These are phyloP conservation scores for Carex arenaria DNA, from an alignment of 202 grass and related monocot genomes.

Conservation along the genomic window DNA sequence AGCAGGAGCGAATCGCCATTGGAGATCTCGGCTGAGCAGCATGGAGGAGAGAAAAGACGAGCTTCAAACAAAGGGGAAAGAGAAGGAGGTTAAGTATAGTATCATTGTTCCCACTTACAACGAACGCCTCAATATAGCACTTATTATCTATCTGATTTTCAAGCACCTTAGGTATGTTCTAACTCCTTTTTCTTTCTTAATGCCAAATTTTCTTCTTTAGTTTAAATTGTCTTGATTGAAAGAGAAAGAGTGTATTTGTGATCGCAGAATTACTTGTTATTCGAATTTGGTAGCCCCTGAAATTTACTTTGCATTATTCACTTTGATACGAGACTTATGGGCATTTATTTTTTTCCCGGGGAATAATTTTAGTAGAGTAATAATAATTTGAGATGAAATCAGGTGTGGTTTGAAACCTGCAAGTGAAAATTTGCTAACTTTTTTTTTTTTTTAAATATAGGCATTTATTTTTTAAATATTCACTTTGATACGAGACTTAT, in stretches of 20 bases:
- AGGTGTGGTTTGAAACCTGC: not conserved
- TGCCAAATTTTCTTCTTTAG: not conserved
- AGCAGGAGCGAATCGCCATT: not conserved
- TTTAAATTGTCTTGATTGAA: not conserved
- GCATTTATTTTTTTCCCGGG: not conserved
- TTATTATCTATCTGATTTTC: slow-evolving; percentile 90
- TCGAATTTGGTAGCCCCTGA: not conserved
- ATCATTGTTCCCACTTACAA: slow-evolving; percentile 95
- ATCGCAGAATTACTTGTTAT: not conserved
- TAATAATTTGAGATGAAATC: not conserved
- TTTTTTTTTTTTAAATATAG: not conserved
- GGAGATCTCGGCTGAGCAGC: not conserved
- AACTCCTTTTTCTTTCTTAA: not conserved
- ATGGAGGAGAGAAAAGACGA: slow-evolving; percentile 6
- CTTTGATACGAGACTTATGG: not conserved
- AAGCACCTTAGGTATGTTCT: slow-evolving; percentile 67
- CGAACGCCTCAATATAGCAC: slow-evolving; percentile 86
- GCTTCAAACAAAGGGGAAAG: not conserved
- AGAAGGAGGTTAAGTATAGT: slow-evolving; percentile 51
- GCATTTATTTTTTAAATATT: too few species aligned
- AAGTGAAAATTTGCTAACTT: not conserved
- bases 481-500: not conserved
- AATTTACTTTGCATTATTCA: not conserved
- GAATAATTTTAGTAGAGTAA: not conserved
- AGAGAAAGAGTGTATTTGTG: not conserved